Base-by-base conservation (phyloP, 306 rosid species). In the Astragalus membranaceus region DNA sequence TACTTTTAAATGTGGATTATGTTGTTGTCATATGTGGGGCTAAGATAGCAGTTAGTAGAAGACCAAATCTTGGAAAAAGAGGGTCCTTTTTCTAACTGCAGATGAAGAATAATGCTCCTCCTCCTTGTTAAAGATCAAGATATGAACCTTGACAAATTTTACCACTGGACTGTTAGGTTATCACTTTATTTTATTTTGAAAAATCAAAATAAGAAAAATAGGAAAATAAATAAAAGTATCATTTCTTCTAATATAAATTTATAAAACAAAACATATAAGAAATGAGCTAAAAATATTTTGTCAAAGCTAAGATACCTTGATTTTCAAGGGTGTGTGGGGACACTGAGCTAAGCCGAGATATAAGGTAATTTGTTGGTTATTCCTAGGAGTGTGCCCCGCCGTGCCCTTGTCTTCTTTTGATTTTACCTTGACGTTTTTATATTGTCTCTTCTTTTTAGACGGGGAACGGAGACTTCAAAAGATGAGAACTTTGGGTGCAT, bases 321-420 rank as follows among this genome's bases (percentile, higher is more conserved):
- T 84, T 85, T 82, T 81, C 81, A 86, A 83, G 76, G 48, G 66
- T 15, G 5, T 80, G 79, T 67, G 83, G 93, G 89, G 86, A 55
- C 91, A 58, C 50, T 77, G 53, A 58, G 60, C 82, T 55, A 72
- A 83, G 95, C 52, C 75, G 79, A 78, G 67, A 80, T 44, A 60
- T 69, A 42, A 56, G 88, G 80, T 48, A 63, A 74, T 56, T 62
- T 62, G 80, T 52, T 82, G 79, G 77, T 57, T 71, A 63, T 67
- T 47, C 42, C 81, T 9, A 78, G 74, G 76, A 72, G 67, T 6
- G 29, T 66, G 71, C 17, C 36, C 23, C 23, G 23, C 23, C 23
- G 23, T 20, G 67, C 53, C 78, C 79, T 62, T 79, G 46, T 58
- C 33, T 35, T 17, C 26, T 78, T 75, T 39, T 68, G 39, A 75